Conservation (phyloP, 2,329 filamentous ascomycete species). For the Thielaviopsis euricoi region DNA sequence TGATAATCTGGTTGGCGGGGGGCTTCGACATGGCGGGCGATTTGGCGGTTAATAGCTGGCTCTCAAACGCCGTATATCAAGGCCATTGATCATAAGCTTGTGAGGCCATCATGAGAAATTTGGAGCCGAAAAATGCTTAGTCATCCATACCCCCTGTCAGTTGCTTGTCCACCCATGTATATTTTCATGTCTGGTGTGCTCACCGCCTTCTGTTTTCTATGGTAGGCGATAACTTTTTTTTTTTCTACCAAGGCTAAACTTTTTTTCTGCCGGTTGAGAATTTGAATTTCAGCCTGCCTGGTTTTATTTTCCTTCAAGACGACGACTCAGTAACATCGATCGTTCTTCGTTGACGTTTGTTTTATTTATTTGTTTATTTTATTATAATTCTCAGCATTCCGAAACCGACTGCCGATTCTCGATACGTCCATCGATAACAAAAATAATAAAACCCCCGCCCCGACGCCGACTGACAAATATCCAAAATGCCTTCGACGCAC, state of each 20-base stretch:
- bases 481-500: conserved; percentile 67
- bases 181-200: not conserved
- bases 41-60: not conserved
- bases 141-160: not conserved
- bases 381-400: too few relatives aligned
- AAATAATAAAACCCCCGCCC: not conserved
- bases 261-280: conserved; percentile 11
- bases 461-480: not conserved
- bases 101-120: conserved; percentile 8
- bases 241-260: conserved; percentile 2
- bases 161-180: not conserved
- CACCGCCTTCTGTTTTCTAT: conserved; percentile 7
- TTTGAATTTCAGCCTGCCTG: not conserved
- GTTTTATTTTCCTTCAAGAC: not conserved
- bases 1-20: conserved; percentile 61
- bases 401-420: not conserved
- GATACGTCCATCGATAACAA: not conserved
- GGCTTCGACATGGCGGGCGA: conserved; percentile 34
- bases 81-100: not conserved
- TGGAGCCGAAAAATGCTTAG: conserved; percentile 4
- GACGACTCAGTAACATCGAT: not conserved
- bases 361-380: not conserved
- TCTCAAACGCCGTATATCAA: not conserved
- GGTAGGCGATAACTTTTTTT: conserved; percentile 1
- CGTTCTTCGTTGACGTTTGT: not conserved